Evolutionary conservation across 1,284 basidiomycete species (phyloP).

Genomic region (Pseudozyma tsukubaensis): DNA sequence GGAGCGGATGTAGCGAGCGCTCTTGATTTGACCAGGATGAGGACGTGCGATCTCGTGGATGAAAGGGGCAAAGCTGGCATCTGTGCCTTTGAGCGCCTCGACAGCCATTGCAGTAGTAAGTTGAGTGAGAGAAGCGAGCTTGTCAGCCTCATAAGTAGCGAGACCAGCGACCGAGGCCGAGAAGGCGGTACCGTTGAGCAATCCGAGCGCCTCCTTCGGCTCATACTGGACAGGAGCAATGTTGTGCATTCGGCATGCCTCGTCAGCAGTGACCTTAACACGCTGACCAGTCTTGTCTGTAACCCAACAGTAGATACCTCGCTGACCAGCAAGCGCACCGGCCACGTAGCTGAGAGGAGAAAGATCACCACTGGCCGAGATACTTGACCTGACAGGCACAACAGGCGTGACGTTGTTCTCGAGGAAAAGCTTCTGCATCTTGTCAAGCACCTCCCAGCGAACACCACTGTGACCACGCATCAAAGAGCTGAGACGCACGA

Average conservation of each 20-base stretch:
- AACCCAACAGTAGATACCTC: conserved; percentile 52
- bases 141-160: conserved; percentile 79
- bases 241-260: conserved; percentile 71
- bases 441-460: conserved; percentile 81
- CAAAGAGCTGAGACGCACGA: conserved; percentile 83
- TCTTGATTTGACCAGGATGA: conserved; percentile 82
- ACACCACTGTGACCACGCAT: conserved; percentile 83
- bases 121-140: conserved; percentile 79
- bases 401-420: conserved; percentile 80
- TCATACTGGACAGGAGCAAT: conserved; percentile 78
- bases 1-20: conserved; percentile 41
- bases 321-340: conserved; percentile 55
- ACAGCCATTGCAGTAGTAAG: conserved; percentile 85
- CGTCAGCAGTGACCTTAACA: conserved; percentile 39
- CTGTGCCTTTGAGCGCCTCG: conserved; percentile 72
- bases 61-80: conserved; percentile 71
- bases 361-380: conserved; percentile 79
- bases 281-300: conserved; percentile 38
- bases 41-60: conserved; percentile 82
- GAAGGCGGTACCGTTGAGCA: conserved; percentile 84
- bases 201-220: conserved; percentile 78
- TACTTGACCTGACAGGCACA: conserved; percentile 84
- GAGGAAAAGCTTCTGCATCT: conserved; percentile 78
- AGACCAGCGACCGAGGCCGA: conserved; percentile 72
- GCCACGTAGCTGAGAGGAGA: conserved; percentile 77